Evolutionary conservation across 2,329 filamentous ascomycete genomes (phyloP).

Genomic region (Colletotrichum cereale): DNA sequence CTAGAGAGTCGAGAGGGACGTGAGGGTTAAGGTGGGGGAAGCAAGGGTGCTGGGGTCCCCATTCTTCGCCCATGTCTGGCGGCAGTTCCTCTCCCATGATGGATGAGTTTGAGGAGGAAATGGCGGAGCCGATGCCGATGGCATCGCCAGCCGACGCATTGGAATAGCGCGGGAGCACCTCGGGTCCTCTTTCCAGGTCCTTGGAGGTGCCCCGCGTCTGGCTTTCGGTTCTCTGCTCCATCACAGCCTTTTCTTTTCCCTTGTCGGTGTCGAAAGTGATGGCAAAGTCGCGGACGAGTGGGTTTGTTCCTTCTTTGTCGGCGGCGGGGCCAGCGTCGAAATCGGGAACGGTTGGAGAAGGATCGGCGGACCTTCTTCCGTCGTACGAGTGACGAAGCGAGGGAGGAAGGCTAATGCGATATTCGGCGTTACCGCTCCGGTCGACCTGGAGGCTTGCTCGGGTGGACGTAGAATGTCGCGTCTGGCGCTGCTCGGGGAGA

Average conservation of each 20-base stretch:
- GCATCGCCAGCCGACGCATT: conserved; percentile 63
- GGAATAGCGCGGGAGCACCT: conserved; percentile 58
- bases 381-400: conserved; percentile 68
- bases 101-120: conserved; percentile 70
- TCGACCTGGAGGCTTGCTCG: conserved; percentile 67
- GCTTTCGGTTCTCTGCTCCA: conserved; percentile 56
- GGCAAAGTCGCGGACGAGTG: conserved; percentile 31
- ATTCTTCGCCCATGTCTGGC: conserved; percentile 79
- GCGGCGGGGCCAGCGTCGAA: conserved; percentile 38
- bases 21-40: conserved; percentile 95
- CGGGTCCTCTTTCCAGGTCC: conserved; percentile 68
- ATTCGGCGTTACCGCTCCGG: conserved; percentile 57
- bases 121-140: conserved; percentile 66
- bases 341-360: conserved; percentile 46
- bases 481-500: conserved; percentile 63
- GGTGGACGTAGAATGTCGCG: conserved; percentile 56
- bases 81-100: conserved; percentile 75
- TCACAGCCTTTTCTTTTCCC: conserved; percentile 64
- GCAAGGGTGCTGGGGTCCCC: conserved; percentile 95
- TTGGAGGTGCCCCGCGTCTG: conserved; percentile 56
- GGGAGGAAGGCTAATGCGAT: conserved; percentile 65
- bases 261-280: conserved; percentile 54
- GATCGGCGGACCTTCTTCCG: conserved; percentile 56
- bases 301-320: conserved; percentile 41
- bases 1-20: conserved; percentile 80